phyloP scores from a whole-genome alignment of 2,329 filamentous ascomycete species.

The Aspergillus pseudoterreus region DNA sequence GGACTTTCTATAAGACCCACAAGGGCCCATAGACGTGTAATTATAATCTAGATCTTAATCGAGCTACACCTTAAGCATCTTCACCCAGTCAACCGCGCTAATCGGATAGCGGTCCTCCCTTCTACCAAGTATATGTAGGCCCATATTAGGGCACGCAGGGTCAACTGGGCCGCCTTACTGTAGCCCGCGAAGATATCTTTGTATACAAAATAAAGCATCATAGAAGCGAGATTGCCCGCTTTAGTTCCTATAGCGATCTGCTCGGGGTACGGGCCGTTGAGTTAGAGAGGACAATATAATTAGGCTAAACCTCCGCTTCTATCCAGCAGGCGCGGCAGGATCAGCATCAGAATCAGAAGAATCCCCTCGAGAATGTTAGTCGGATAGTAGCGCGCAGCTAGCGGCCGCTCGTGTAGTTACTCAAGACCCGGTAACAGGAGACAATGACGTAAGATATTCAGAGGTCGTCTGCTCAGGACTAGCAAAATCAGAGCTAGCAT shows the following conservation, averaged over 20 bases:
- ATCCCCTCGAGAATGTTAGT: constrained; percentile 2
- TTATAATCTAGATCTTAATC: constrained; percentile 24
- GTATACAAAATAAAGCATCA: constrained; percentile 20
- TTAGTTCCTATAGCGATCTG: constrained; percentile 5
- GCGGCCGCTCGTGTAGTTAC: constrained; percentile 6
- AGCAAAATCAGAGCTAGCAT: constrained; percentile 11
- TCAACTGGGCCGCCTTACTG: constrained; percentile 18
- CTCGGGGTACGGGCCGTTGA: constrained; percentile 10
- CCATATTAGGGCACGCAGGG: constrained; percentile 20
- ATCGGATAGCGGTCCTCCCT: constrained; percentile 16
- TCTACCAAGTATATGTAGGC: constrained; percentile 14
- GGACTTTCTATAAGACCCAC: constrained; percentile 15
- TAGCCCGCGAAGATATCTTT: constrained; percentile 24
- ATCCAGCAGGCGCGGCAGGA: constrained; percentile 9
- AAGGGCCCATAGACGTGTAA: constrained; percentile 23
- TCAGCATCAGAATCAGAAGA: constrained; percentile 16
- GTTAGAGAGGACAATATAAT: constrained; percentile 16
- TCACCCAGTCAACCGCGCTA: constrained; percentile 13
- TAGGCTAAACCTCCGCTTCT: constrained; percentile 22
- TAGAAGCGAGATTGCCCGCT: constrained; percentile 13
- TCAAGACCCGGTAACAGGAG: constrained; percentile 6
- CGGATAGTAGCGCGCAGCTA: constrained; percentile 13
- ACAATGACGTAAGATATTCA: constrained; percentile 13
- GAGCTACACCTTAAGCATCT: constrained; percentile 23
- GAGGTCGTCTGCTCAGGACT: constrained; percentile 10